Base-by-base conservation (phyloP, 164 flowering plant genomes). In the Santalum album region DNA sequence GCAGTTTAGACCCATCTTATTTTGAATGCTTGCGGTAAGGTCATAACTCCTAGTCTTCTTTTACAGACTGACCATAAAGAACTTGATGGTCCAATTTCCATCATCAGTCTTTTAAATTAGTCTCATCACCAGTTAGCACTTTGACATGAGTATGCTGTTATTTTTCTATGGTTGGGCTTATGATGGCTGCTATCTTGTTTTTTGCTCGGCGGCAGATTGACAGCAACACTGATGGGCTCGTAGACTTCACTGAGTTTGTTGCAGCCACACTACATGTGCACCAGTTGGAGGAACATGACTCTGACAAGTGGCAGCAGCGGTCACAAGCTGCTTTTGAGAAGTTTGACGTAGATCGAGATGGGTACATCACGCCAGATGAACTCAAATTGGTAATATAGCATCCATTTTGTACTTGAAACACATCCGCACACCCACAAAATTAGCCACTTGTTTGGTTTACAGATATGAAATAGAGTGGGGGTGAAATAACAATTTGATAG, bases 181-280 rank as follows among this genome's bases (percentile, higher is more conserved):
- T 51, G 56, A 56, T 1, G 7, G 20, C 11, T 4, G 48, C 9
- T 43, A 6, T 27, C n/a, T n/a, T n/a, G 39, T 14, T 19, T 54
- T 63, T 38, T 18, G 4, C 10, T 17, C 62, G 5, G 69, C 25
- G 46, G 64, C 88, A 92, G 99, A 87, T 92, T 35, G 99, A 92
- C 72, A 73, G 87, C 80, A 92, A 92, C 71, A 89, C 96, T 3
- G 97, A 92, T 65, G 99, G 99, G 56, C 78, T 87, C 48, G 91
- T 92, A 44, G 99, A 92, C 69, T 92, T 92, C 69, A 26, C 81
- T 0, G 99, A 92, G 71, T 92, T 92, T 72, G 99, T 89, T 32
- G 97, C 99, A 56, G 99, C 99, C 24, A 73, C 99, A 34, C 68
- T 92, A 14, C 97, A 92, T 53, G 91, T 89, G 34, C 94, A 83